Evolutionary conservation across 2,329 filamentous ascomycete genomes (phyloP).

Genomic region (Trichoderma arundinaceum): DNA sequence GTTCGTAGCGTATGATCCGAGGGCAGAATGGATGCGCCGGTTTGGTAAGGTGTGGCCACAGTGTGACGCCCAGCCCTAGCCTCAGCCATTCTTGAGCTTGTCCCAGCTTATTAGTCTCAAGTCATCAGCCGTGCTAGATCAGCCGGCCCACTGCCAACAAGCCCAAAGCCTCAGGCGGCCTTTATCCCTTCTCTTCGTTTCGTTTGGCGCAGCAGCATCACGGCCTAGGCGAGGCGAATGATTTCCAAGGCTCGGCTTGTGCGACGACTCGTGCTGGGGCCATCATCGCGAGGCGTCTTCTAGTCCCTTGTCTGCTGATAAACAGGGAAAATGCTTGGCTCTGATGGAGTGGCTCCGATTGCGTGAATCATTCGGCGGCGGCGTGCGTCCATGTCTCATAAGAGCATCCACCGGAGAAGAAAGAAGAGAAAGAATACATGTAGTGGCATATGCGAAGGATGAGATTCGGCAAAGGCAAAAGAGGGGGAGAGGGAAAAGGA

Average conservation of each 20-base stretch:
- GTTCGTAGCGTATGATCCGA: conserved; percentile 10
- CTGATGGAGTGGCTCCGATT: conserved; percentile 27
- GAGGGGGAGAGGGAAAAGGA: conserved; percentile 2
- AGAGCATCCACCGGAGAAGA: conserved; percentile 1
- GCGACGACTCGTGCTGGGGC: conserved; percentile 24
- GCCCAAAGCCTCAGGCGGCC: conserved; percentile 1
- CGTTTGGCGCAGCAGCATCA: conserved; percentile 3
- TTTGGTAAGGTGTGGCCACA: conserved; percentile 15
- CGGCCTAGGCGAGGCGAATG: conserved; percentile 18
- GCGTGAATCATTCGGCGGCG: conserved; percentile 26
- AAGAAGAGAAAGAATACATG: no score
- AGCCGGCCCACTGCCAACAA: conserved; percentile 13
- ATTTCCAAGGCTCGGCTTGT: conserved; percentile 14
- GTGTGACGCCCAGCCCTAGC: conserved; percentile 16
- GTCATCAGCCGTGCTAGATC: conserved; percentile 17
- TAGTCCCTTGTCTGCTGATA: conserved; percentile 10
- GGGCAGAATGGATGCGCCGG: not conserved
- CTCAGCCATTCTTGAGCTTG: conserved; percentile 10
- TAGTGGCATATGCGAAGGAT: conserved; percentile 5
- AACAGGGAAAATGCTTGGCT: conserved; percentile 21
- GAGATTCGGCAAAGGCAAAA: conserved; percentile 22
- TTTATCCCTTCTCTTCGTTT: not conserved
- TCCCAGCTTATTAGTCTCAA: conserved; percentile 23
- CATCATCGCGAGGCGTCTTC: conserved; percentile 18
- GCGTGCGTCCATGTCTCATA: conserved; percentile 24